phyloP scores from a whole-genome alignment of 2,329 filamentous ascomycete genomes.

The Fusarium falciforme region DNA sequence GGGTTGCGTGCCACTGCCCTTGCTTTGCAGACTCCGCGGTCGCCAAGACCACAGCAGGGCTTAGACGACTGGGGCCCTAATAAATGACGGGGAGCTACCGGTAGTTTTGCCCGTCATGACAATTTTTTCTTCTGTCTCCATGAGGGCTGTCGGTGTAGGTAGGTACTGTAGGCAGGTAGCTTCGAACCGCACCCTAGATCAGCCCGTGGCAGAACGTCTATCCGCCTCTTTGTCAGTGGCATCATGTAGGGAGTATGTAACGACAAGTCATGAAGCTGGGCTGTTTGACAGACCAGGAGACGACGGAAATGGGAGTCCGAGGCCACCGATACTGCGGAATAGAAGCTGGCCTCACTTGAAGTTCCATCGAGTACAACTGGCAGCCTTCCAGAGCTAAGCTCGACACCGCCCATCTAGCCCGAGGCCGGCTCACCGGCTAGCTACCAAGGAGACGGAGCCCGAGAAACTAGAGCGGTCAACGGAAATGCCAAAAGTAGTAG shows the following conservation, averaged over 20 bases:
- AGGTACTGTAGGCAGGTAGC: conserved; percentile 6
- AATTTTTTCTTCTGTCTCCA: conserved; percentile 22
- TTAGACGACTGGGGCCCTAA: conserved; percentile 39
- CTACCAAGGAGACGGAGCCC: conserved; percentile 39
- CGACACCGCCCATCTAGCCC: conserved; percentile 45
- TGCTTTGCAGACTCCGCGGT: conserved; percentile 31
- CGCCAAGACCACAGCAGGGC: conserved; percentile 40
- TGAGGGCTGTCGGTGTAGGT: conserved; percentile 28
- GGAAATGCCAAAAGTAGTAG: conserved; percentile 36
- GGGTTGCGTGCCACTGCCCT: conserved; percentile 30
- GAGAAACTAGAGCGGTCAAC: conserved; percentile 43
- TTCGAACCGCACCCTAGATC: not conserved
- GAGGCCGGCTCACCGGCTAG: conserved; percentile 39
- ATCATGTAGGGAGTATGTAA: not conserved
- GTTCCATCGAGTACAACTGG: conserved; percentile 26
- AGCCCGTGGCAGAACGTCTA: not conserved
- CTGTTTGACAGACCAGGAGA: conserved; percentile 10
- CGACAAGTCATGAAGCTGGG: not conserved
- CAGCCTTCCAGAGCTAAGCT: conserved; percentile 35
- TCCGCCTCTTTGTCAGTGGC: not conserved
- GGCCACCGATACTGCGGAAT: conserved; percentile 29
- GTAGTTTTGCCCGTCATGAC: conserved; percentile 39
- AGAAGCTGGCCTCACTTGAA: conserved; percentile 36
- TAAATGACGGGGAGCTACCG: conserved; percentile 41
- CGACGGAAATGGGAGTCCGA: conserved; percentile 24